phyloP scores from a whole-genome alignment of 1,139 yeast species.

The Sugiyamaella japonica region DNA sequence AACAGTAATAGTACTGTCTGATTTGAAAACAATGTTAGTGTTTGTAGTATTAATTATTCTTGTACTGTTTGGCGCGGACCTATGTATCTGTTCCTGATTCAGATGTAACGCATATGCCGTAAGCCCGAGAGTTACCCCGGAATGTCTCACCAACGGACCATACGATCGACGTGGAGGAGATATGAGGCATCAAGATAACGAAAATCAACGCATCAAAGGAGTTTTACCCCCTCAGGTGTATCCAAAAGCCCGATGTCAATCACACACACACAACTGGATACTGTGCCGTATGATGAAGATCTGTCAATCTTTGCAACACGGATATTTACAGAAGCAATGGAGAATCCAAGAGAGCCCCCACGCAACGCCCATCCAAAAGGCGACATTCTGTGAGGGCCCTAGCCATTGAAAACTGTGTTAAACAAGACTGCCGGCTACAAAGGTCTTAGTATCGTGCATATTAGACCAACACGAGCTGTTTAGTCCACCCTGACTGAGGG shows the following conservation, averaged over 20 bases:
- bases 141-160: not conserved
- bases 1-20: not conserved
- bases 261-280: not conserved
- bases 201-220: too few relatives aligned
- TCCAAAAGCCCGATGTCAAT: too few relatives aligned
- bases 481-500: not conserved
- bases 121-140: not conserved
- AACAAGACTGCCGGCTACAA: too few relatives aligned
- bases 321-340: not conserved
- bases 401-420: too few relatives aligned
- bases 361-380: not conserved
- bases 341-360: not conserved
- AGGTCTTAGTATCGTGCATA: too few relatives aligned
- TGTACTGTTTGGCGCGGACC: too few relatives aligned
- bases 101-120: too few relatives aligned
- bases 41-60: too few relatives aligned
- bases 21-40: not conserved
- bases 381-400: not conserved
- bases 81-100: too few relatives aligned
- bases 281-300: not conserved
- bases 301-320: not conserved
- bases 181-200: not conserved
- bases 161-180: not conserved
- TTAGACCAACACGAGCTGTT: too few relatives aligned
- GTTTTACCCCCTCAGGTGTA: not conserved